Evolutionary conservation across 2,329 filamentous ascomycete species (phyloP), one percentile per base, ranked within the genome.

Genomic region (Fusarium anthophilum): DNA sequence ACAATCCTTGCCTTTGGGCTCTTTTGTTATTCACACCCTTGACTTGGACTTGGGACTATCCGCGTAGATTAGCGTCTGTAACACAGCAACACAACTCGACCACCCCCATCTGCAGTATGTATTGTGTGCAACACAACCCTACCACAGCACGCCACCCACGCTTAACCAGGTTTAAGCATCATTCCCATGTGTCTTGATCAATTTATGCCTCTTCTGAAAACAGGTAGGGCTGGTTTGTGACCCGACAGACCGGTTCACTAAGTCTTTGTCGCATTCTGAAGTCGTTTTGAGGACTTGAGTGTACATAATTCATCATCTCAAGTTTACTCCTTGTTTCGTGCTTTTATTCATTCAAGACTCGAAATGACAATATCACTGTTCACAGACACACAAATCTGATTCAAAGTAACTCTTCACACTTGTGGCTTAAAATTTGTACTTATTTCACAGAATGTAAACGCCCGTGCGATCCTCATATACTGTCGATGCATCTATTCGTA

Each of bases 61-160:
- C 53, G 37, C 32, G 53, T 65, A 55, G 63, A 65, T 66, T 78
- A 78, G 76, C 72, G 73, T 72, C 48, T 48, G 76, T 78, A 43
- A 58, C 76, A 78, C 76, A 58, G 51, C 51, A 75, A 68, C 65
- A 68, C 35, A 74, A 43, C 65, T 51, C 45, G 75, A 69, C 73
- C 59, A 69, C 64, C 66, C 62, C 56, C 66, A 55, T 69, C 47
- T 69, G 73, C 67, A 74, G 30, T 18, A n/a, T 44, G 39, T 35
- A 28, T 45, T 58, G 66, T 63, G 65, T 58, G 67, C 75, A 74
- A 61, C 65, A 53, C 65, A 62, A 68, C 63, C 65, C 72, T 73
- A 74, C 67, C 63, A 55, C 44, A 20, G 66, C 71, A 51, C 72
- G 76, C 76, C 72, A 70, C 65, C 62, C 73, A 69, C 48, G 57